Percentiles rank a stretch among this genome's conserved stretches.
These are phyloP conservation scores for Phytophthora tubulina DNA, from an alignment of 352 stramenopile genomes.

Conservation along the genomic window DNA sequence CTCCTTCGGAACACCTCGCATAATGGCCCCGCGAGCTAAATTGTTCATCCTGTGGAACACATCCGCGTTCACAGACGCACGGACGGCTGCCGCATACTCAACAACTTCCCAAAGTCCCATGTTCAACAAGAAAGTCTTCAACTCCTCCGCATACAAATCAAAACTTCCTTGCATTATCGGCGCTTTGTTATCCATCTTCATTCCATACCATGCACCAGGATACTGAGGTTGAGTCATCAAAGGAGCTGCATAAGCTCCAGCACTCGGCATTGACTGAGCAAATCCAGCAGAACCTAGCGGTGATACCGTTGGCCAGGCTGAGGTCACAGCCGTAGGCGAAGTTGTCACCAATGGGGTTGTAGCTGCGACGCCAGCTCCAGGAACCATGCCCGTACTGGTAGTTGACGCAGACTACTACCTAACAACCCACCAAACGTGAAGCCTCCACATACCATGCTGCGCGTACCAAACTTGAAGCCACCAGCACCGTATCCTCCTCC, in stretches of 20 bases:
- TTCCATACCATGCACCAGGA: slow-evolving; percentile 7
- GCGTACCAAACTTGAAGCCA: no score
- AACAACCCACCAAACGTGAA: no score
- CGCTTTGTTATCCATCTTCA: background rate
- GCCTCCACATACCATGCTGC: no score
- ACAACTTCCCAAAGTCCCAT: slow-evolving; percentile 4
- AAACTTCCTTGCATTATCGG: slow-evolving; percentile 14
- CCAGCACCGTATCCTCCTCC: no score
- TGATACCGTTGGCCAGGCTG: background rate
- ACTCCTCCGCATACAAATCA: slow-evolving; percentile 9
- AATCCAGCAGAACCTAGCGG: background rate
- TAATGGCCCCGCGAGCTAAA: no score
- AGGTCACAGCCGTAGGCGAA: background rate
- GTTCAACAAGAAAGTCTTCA: slow-evolving; percentile 6
- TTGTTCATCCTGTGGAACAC: no score
- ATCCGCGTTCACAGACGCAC: no score
- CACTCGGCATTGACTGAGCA: background rate
- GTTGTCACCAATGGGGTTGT: background rate
- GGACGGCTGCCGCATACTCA: background rate
- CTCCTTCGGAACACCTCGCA: no score
- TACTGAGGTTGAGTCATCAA: background rate
- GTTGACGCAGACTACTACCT: no score
- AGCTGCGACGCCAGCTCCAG: no score
- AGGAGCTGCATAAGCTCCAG: background rate
- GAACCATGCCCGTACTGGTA: no score